These are phyloP conservation scores for Huntiella abstrusa DNA, from an alignment of 2,329 filamentous ascomycete genomes.

Conservation along the genomic window DNA sequence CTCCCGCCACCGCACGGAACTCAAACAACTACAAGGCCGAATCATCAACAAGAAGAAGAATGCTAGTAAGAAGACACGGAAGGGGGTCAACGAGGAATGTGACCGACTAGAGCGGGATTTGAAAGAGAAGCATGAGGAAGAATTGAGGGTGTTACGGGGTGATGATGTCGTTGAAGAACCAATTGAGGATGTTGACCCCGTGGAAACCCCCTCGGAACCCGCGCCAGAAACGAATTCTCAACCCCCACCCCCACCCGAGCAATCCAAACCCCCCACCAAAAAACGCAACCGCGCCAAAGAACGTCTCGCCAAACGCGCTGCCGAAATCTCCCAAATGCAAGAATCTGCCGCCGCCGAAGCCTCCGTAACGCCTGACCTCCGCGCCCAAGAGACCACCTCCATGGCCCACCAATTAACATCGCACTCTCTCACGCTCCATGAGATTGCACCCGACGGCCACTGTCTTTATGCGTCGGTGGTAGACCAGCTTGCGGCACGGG, in stretches of 20 bases:
- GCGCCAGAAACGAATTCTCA: conserved; percentile 6
- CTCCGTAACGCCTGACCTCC: conserved; percentile 50
- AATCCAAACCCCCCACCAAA: conserved; percentile 24
- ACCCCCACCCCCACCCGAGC: too few relatives aligned
- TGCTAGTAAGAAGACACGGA: conserved; percentile 71
- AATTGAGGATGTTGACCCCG: conserved; percentile 10
- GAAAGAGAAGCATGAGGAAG: conserved; percentile 46
- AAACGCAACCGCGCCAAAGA: conserved; percentile 88
- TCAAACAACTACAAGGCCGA: conserved; percentile 64
- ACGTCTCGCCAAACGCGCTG: conserved; percentile 70
- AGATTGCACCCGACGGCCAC: conserved; percentile 80
- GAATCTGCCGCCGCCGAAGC: conserved; percentile 59
- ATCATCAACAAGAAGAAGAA: conserved; percentile 94
- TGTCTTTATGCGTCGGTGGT: conserved; percentile 87
- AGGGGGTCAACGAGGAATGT: conserved; percentile 59
- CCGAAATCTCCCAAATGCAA: conserved; percentile 38
- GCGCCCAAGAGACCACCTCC: conserved; percentile 46
- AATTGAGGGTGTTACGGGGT: conserved; percentile 27
- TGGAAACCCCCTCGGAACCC: conserved; percentile 12
- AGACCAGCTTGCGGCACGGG: conserved; percentile 42
- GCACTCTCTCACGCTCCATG: conserved; percentile 49
- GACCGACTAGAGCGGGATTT: conserved; percentile 48
- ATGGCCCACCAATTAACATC: conserved; percentile 51
- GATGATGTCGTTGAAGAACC: conserved; percentile 2
- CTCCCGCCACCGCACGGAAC: conserved; percentile 69